A percentile compares a stretch with the other conserved stretches of the same genome.
phyloP scores from a whole-genome alignment of 169 alveolate genomes.

The Plasmodium berghei region DNA sequence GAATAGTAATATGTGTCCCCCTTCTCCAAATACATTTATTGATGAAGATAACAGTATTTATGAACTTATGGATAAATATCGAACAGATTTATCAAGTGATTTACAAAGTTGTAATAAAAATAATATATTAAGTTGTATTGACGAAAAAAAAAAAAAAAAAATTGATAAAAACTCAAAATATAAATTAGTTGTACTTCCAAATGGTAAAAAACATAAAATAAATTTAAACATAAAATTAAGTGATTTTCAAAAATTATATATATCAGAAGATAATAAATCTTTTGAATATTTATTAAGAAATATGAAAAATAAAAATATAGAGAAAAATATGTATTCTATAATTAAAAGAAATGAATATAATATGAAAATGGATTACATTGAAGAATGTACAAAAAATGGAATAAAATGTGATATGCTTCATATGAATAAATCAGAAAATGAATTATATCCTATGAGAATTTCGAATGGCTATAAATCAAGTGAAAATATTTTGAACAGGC shows the following conservation, averaged over 20 bases:
- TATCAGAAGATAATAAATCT: conserved; percentile 85
- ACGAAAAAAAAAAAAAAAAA: conserved; percentile 32
- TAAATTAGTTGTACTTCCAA: conserved; percentile 42
- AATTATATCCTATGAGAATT: conserved; percentile 67
- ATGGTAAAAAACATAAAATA: conserved; percentile 78
- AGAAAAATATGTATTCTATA: conserved; percentile 76
- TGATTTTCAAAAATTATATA: conserved; percentile 80
- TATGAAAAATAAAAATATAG: conserved; percentile 72
- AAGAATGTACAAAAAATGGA: conserved; percentile 81
- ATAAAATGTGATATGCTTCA: conserved; percentile 39
- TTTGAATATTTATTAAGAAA: conserved; percentile 77
- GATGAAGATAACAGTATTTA: not conserved
- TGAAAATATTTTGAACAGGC: not conserved
- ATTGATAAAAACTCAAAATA: not conserved
- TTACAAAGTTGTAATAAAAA: conserved; percentile 12
- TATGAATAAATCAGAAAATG: conserved; percentile 68
- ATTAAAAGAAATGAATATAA: conserved; percentile 77
- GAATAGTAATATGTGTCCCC: not conserved
- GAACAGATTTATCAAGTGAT: conserved; percentile 30
- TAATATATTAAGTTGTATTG: not conserved
- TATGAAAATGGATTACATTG: conserved; percentile 71
- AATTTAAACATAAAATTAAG: conserved; percentile 79
- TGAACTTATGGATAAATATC: conserved; percentile 22
- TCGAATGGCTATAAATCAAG: conserved; percentile 22
- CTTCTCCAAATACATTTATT: not conserved